phyloP scores from a whole-genome alignment of 2,329 filamentous ascomycete genomes.

The Annulohypoxylon truncatum region DNA sequence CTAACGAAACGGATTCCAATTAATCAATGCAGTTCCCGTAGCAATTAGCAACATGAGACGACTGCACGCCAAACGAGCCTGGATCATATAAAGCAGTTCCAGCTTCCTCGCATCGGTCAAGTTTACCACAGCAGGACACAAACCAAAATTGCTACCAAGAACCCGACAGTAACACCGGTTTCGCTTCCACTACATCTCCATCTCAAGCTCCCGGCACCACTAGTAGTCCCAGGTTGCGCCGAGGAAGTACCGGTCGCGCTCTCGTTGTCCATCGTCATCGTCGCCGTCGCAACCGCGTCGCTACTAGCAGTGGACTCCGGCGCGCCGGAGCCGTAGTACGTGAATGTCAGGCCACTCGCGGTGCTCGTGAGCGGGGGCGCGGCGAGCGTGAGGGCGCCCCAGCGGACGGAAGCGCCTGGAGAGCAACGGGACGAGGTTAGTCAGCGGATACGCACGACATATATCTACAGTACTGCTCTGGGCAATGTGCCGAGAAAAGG shows the following conservation, averaged over 20 bases:
- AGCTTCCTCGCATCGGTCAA: too few relatives aligned
- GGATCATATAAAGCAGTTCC: too few relatives aligned
- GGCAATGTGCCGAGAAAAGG: too few relatives aligned
- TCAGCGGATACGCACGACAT: too few relatives aligned
- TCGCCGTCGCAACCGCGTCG: neutral
- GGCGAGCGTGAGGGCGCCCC: constrained; percentile 29
- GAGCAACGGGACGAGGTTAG: neutral
- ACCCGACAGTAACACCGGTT: neutral
- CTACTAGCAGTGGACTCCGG: neutral
- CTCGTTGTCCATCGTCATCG: too few relatives aligned
- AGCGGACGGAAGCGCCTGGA: neutral
- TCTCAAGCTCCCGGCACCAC: neutral
- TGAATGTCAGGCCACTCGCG: neutral
- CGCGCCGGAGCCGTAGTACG: constrained; percentile 13
- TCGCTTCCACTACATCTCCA: neutral
- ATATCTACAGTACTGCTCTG: too few relatives aligned
- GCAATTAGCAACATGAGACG: too few relatives aligned
- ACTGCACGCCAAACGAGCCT: too few relatives aligned
- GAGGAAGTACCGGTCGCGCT: neutral
- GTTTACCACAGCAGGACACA: neutral
- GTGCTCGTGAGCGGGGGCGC: constrained; percentile 24
- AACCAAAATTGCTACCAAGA: neutral
- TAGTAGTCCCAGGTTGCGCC: neutral
- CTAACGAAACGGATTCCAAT: too few relatives aligned
- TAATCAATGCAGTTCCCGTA: too few relatives aligned